Evolutionary conservation across 2,329 filamentous ascomycete genomes (phyloP).

Genomic region (Hymenoscyphus fructigenus): DNA sequence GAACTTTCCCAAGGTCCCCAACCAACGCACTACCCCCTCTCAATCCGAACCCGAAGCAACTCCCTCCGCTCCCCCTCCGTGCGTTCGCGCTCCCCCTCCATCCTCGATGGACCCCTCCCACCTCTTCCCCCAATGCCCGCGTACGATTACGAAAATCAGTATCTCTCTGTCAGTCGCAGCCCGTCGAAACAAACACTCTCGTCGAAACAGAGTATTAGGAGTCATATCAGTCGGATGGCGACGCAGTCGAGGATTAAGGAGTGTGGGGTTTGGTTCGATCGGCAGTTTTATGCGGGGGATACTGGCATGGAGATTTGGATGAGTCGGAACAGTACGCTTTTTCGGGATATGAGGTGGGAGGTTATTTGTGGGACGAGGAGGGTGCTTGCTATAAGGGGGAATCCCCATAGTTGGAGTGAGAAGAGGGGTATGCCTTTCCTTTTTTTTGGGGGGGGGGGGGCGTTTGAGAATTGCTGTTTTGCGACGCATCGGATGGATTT

Average conservation of each 20-base stretch:
- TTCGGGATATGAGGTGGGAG: slow-evolving; percentile 14
- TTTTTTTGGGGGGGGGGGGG: too few relatives aligned
- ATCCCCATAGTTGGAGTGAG: slow-evolving; percentile 7
- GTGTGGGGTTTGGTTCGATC: slow-evolving; percentile 12
- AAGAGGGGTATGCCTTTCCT: slow-evolving; percentile 5
- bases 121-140: slow-evolving; percentile 1
- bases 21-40: background rate
- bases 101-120: slow-evolving; percentile 8
- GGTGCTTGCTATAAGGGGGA: slow-evolving; percentile 8
- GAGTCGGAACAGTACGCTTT: slow-evolving; percentile 1
- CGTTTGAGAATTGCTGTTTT: background rate
- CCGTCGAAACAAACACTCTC: slow-evolving; percentile 1
- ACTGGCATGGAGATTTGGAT: slow-evolving; percentile 12
- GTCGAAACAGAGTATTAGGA: slow-evolving; percentile 2
- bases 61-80: background rate
- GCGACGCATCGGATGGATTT: too few relatives aligned
- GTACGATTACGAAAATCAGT: background rate
- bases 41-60: background rate
- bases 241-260: slow-evolving; percentile 7
- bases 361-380: slow-evolving; percentile 10
- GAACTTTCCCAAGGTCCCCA: background rate
- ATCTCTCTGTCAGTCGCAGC: slow-evolving; percentile 1
- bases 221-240: slow-evolving; percentile 2
- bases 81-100: background rate
- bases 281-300: slow-evolving; percentile 12